Conservation (phyloP, 176 grass and related monocot genomes). For the Juncus inflexus region DNA sequence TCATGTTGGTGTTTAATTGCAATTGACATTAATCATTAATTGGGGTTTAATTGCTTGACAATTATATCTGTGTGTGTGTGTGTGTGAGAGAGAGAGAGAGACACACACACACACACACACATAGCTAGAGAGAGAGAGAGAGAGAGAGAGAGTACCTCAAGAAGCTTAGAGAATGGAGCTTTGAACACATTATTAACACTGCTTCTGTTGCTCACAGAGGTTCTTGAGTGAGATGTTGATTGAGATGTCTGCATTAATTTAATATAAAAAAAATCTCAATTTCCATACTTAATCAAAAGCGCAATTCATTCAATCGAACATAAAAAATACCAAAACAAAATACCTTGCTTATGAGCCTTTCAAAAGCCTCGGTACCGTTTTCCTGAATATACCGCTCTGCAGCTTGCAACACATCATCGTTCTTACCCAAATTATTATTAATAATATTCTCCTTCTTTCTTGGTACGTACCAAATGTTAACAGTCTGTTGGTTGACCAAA, state of each 20-base stretch:
- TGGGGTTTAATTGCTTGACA: too few relatives aligned
- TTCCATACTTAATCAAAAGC: not conserved
- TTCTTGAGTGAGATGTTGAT: conserved; percentile 19
- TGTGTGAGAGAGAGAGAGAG: not conserved
- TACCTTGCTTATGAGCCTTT: conserved; percentile 89
- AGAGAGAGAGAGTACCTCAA: conserved; percentile 16
- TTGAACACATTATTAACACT: conserved; percentile 26
- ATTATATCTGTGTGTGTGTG: not conserved
- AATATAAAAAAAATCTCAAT: conserved; percentile 2
- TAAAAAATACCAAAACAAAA: conserved; percentile 10
- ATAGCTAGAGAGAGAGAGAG: not conserved
- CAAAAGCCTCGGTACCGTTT: conserved; percentile 85
- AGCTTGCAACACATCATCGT: conserved; percentile 79
- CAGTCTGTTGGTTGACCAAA: conserved; percentile 67
- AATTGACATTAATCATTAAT: too few relatives aligned
- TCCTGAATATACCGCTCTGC: conserved; percentile 89
- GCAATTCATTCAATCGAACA: not conserved
- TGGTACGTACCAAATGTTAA: conserved; percentile 71
- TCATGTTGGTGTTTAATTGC: too few relatives aligned
- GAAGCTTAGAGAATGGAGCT: conserved; percentile 30
- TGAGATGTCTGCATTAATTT: not conserved
- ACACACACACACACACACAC: too few relatives aligned
- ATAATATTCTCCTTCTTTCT: conserved; percentile 32
- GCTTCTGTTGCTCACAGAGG: not conserved
- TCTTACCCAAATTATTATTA: conserved; percentile 33